A percentile compares a stretch with the other conserved stretches of the same genome.
Conservation (phyloP, 306 rosid species). For the Medicago lupulina region DNA sequence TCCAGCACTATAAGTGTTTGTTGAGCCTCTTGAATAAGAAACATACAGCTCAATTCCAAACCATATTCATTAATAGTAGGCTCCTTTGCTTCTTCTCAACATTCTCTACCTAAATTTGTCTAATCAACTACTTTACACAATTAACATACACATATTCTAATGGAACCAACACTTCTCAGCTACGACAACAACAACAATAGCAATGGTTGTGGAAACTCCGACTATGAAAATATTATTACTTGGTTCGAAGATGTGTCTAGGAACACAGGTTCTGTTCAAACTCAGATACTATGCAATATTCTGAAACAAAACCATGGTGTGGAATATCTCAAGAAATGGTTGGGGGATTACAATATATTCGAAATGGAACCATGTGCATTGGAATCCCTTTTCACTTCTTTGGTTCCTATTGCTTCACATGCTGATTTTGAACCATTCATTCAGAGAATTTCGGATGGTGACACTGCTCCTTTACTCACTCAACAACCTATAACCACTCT, state of each 20-base stretch:
- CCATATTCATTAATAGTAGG: not conserved
- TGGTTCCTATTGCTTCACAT: slow-evolving; percentile 82
- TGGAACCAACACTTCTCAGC: slow-evolving; percentile 55
- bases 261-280: slow-evolving; percentile 65
- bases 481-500: slow-evolving; percentile 79
- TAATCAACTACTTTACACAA: not conserved
- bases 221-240: slow-evolving; percentile 48
- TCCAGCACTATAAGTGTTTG: not conserved
- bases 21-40: not conserved
- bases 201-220: slow-evolving; percentile 23
- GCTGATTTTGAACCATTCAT: slow-evolving; percentile 81
- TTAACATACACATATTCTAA: slow-evolving; percentile 1
- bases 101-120: slow-evolving; percentile 2
- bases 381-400: slow-evolving; percentile 80
- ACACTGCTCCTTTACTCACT: slow-evolving; percentile 64
- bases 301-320: slow-evolving; percentile 69
- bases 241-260: slow-evolving; percentile 77
- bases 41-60: not conserved
- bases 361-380: slow-evolving; percentile 66
- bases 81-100: not conserved
- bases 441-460: slow-evolving; percentile 86
- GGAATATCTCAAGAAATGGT: slow-evolving; percentile 78
- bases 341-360: slow-evolving; percentile 54
- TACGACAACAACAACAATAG: slow-evolving; percentile 39
- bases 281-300: slow-evolving; percentile 66